phyloP scores from a whole-genome alignment of 805 yeast species.

The Wickerhamomyces bovis region DNA sequence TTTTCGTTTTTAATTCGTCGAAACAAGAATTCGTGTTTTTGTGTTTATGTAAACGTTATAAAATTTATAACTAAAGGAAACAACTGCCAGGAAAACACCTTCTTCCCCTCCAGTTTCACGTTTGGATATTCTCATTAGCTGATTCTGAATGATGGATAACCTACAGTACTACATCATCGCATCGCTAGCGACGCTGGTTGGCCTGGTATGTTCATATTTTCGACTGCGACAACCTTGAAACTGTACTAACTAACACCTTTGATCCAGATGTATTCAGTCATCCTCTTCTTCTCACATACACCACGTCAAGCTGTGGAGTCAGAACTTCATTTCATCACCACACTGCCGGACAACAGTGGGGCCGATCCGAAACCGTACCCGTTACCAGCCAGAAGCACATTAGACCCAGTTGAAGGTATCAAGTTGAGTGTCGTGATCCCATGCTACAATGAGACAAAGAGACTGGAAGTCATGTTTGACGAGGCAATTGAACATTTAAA shows the following conservation, averaged over 20 bases:
- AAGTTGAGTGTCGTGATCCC: slow-evolving; percentile 80
- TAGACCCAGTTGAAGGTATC: slow-evolving; percentile 29
- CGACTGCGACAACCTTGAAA: background rate
- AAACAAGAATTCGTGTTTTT: too few relatives aligned
- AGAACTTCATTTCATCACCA: slow-evolving; percentile 52
- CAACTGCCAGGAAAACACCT: background rate
- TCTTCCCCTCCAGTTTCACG: background rate
- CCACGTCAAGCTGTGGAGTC: slow-evolving; percentile 52
- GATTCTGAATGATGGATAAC: background rate
- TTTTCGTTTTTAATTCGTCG: background rate
- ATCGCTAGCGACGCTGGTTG: background rate
- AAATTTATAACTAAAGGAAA: background rate
- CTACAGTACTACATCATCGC: background rate
- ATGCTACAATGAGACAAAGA: slow-evolving; percentile 79
- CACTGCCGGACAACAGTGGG: slow-evolving; percentile 26
- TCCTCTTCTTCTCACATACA: slow-evolving; percentile 46
- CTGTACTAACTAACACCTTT: background rate
- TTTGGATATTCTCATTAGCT: background rate
- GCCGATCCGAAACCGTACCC: slow-evolving; percentile 30
- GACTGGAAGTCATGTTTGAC: slow-evolving; percentile 66
- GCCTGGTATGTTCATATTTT: background rate
- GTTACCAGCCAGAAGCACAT: slow-evolving; percentile 19
- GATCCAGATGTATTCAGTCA: slow-evolving; percentile 9
- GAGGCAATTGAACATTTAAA: slow-evolving; percentile 58
- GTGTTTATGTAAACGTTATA: background rate